Evolutionary conservation across 208 protist genomes (phyloP).

Genomic region (Trypanosoma melophagium): DNA sequence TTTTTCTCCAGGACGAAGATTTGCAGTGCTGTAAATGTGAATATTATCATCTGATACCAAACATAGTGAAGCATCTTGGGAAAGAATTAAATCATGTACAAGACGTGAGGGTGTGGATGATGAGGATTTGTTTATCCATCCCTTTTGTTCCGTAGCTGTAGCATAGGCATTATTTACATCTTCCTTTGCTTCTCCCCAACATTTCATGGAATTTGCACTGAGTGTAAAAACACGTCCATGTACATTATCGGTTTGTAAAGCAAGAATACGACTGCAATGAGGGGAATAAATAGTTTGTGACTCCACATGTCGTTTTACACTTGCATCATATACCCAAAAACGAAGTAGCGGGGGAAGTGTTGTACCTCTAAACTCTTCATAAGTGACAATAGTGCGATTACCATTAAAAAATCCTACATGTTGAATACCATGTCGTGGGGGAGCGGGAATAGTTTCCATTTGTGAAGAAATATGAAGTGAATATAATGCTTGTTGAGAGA

Average conservation of each 20-base stretch:
- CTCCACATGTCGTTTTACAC: constrained; percentile 60
- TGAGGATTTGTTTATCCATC: constrained; percentile 77
- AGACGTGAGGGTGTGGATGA: constrained; percentile 56
- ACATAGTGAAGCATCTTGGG: constrained; percentile 68
- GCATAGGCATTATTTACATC: constrained; percentile 55
- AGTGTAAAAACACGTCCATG: constrained; percentile 75
- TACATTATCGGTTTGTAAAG: constrained; percentile 57
- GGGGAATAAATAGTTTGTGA: constrained; percentile 76
- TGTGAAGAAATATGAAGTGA: constrained; percentile 86
- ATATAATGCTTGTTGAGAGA: constrained; percentile 86
- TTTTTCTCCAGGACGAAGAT: constrained; percentile 49
- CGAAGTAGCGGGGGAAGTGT: constrained; percentile 65
- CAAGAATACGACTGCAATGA: constrained; percentile 58
- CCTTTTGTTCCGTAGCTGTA: constrained; percentile 22
- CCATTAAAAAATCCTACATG: constrained; percentile 69
- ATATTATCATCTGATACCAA: constrained; percentile 81
- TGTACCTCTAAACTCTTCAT: constrained; percentile 68
- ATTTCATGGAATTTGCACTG: constrained; percentile 66
- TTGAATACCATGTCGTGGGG: constrained; percentile 76
- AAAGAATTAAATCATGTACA: constrained; percentile 53
- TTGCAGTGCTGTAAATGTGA: constrained; percentile 55
- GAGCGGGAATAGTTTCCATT: constrained; percentile 75
- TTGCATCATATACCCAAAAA: constrained; percentile 77
- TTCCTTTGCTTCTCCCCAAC: constrained; percentile 63
- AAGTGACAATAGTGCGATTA: constrained; percentile 73